Percentiles rank a stretch among this genome's conserved stretches.
These are phyloP conservation scores for Fonsecaea erecta DNA, from an alignment of 2,329 filamentous ascomycete genomes.

Conservation along the genomic window DNA sequence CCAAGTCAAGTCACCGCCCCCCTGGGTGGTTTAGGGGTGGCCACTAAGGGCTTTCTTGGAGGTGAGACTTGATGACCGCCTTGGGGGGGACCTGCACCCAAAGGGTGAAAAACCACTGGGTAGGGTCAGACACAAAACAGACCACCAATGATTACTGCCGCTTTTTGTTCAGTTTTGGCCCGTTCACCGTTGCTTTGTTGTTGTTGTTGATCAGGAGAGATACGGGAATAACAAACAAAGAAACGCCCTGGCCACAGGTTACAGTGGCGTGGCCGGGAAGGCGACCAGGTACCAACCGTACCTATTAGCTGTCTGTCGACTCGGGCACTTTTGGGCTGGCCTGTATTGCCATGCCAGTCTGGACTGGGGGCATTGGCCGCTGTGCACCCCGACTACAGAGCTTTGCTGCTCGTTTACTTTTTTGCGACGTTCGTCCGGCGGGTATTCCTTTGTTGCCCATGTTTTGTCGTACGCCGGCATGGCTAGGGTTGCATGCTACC, in stretches of 20 bases:
- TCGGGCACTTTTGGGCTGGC: too few relatives aligned
- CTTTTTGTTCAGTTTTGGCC: not conserved
- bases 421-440: not conserved
- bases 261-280: too few relatives aligned
- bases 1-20: not conserved
- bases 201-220: too few relatives aligned
- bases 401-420: conserved; percentile 7
- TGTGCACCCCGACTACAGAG: not conserved
- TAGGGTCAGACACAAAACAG: not conserved
- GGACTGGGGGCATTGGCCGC: not conserved
- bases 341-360: not conserved
- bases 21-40: not conserved
- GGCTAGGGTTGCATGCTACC: conserved; percentile 3
- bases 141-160: not conserved
- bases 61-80: not conserved
- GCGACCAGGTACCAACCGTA: not conserved
- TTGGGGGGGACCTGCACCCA: not conserved
- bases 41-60: not conserved
- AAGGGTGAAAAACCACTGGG: not conserved
- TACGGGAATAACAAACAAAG: not conserved
- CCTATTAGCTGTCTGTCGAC: too few relatives aligned
- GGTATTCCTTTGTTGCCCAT: not conserved
- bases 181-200: not conserved
- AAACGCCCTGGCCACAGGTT: not conserved
- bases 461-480: conserved; percentile 3